A percentile compares a stretch with the other conserved stretches of the same genome.
Conservation (phyloP, 805 yeast species). For the Myxozyma sirexii region DNA sequence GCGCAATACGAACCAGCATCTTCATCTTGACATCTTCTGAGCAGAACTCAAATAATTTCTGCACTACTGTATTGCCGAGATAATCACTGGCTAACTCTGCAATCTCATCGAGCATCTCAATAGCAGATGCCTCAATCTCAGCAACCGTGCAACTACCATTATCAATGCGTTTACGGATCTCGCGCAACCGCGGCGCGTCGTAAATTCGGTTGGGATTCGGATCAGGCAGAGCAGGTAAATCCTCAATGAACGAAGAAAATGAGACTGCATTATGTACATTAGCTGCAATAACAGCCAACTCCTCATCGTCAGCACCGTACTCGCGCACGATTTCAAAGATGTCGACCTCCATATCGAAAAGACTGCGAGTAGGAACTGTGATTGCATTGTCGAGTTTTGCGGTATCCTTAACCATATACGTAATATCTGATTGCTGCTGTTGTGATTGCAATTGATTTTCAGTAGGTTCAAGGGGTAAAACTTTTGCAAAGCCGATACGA, state of each 20-base stretch:
- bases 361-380: slow-evolving; percentile 34
- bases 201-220: slow-evolving; percentile 68
- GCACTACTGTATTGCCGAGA: slow-evolving; percentile 93
- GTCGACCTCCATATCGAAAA: slow-evolving; percentile 40
- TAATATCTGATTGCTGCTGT: slow-evolving; percentile 15
- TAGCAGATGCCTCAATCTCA: slow-evolving; percentile 78
- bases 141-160: slow-evolving; percentile 53
- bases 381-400: slow-evolving; percentile 23
- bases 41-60: slow-evolving; percentile 76
- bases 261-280: slow-evolving; percentile 41
- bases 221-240: slow-evolving; percentile 67
- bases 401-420: slow-evolving; percentile 27
- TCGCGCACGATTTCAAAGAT: slow-evolving; percentile 40
- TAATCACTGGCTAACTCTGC: slow-evolving; percentile 92
- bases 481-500: slow-evolving; percentile 81
- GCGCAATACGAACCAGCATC: slow-evolving; percentile 77
- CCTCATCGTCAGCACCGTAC: slow-evolving; percentile 43
- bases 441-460: not conserved
- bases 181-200: slow-evolving; percentile 87
- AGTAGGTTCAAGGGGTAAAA: slow-evolving; percentile 38
- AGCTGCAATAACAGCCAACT: slow-evolving; percentile 38
- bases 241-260: slow-evolving; percentile 36
- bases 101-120: slow-evolving; percentile 83
- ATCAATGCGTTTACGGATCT: slow-evolving; percentile 75
- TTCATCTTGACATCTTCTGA: slow-evolving; percentile 72